phyloP scores from a whole-genome alignment of 1,284 basidiomycete genomes.

The Boletus mariae region DNA sequence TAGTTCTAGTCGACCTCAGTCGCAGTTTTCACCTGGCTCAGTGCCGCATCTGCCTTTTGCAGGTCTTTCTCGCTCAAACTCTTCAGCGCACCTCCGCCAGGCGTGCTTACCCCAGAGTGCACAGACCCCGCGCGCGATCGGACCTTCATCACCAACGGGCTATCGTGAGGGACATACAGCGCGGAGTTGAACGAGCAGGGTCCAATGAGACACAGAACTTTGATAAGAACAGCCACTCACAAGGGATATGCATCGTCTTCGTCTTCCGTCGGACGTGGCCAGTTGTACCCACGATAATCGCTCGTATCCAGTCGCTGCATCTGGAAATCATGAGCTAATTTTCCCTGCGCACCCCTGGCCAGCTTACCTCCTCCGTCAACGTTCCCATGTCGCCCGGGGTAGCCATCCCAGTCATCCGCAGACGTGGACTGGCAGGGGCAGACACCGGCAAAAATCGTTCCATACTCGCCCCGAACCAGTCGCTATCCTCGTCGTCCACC shows the following conservation, averaged over 20 bases:
- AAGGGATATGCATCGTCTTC: conserved; percentile 92
- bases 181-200: background rate
- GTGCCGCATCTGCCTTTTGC: conserved; percentile 77
- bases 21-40: conserved; percentile 57
- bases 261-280: conserved; percentile 65
- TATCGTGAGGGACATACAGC: conserved; percentile 24
- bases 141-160: conserved; percentile 89
- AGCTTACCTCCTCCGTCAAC: conserved; percentile 78
- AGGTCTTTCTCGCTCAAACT: conserved; percentile 84
- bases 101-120: conserved; percentile 85
- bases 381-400: conserved; percentile 95
- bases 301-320: conserved; percentile 86
- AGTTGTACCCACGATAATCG: conserved; percentile 81
- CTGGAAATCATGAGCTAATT: conserved; percentile 32
- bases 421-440: conserved; percentile 84
- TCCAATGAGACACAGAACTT: conserved; percentile 7
- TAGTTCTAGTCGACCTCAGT: background rate
- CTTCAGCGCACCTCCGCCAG: conserved; percentile 72
- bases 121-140: conserved; percentile 84
- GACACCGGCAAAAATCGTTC: conserved; percentile 71
- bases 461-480: conserved; percentile 45
- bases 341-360: background rate
- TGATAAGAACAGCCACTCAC: conserved; percentile 41
- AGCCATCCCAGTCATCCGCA: conserved; percentile 66
- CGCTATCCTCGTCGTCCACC: conserved; percentile 48